phyloP scores from a whole-genome alignment of 306 rosid species.

The Hippophae tibetana region DNA sequence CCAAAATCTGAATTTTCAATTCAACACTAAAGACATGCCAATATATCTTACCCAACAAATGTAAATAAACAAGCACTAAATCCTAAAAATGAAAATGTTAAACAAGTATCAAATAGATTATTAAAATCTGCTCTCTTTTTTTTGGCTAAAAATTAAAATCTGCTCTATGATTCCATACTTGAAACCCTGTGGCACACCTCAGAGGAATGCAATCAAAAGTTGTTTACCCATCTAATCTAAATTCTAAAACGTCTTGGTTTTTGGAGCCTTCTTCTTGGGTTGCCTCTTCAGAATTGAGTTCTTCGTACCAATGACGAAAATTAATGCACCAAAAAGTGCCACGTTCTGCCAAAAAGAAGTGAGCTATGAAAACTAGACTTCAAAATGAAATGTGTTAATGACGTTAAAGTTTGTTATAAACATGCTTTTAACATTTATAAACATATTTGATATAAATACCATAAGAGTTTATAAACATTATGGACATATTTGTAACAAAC shows the following conservation, averaged over 20 bases:
- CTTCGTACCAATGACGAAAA: conserved; percentile 77
- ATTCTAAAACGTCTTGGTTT: conserved; percentile 49
- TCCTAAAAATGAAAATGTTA: conserved; percentile 17
- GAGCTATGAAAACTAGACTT: conserved; percentile 6
- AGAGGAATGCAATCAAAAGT: conserved; percentile 6
- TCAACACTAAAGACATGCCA: too few species aligned
- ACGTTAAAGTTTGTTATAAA: too few species aligned
- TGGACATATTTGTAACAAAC: too few species aligned
- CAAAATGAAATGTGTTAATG: conserved; percentile 8
- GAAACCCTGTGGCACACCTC: conserved; percentile 10
- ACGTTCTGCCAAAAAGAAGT: conserved; percentile 30
- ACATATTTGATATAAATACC: too few species aligned
- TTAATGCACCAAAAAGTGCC: conserved; percentile 75
- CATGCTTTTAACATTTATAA: too few species aligned
- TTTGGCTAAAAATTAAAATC: conserved; percentile 4
- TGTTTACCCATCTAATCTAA: conserved; percentile 9
- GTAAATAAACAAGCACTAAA: conserved; percentile 6
- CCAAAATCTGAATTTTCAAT: too few species aligned
- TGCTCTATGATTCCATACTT: not conserved
- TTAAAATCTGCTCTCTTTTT: conserved; percentile 6
- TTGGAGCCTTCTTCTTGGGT: conserved; percentile 58
- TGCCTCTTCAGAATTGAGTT: conserved; percentile 55
- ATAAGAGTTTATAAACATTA: too few species aligned
- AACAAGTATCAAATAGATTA: not conserved
- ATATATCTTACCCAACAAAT: conserved; percentile 11